phyloP scores from a whole-genome alignment of 352 stramenopile genomes.

The Bremia lactucae region DNA sequence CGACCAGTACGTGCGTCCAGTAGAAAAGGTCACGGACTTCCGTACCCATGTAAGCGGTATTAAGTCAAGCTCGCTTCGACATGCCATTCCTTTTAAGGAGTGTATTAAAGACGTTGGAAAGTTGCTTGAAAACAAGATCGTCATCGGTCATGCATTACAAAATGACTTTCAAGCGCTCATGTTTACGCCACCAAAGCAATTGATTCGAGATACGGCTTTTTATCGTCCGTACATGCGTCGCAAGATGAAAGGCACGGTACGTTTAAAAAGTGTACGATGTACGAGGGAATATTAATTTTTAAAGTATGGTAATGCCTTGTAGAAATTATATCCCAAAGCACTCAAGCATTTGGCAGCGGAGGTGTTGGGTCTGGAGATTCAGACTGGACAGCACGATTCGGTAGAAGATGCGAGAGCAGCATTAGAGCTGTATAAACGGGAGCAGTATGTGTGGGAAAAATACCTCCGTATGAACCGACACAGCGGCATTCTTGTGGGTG shows the following conservation, averaged over 20 bases:
- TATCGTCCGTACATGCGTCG: conserved; percentile 82
- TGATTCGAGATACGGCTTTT: conserved; percentile 75
- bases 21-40: conserved; percentile 83
- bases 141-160: conserved; percentile 72
- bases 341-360: conserved; percentile 68
- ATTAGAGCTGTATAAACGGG: conserved; percentile 71
- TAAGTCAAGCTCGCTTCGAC: conserved; percentile 46
- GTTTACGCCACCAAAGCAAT: conserved; percentile 68
- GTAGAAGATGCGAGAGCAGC: conserved; percentile 74
- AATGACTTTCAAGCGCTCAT: conserved; percentile 85
- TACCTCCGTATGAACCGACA: conserved; percentile 62
- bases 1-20: conserved; percentile 70
- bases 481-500: conserved; percentile 32
- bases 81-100: conserved; percentile 70
- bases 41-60: conserved; percentile 82
- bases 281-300: not conserved
- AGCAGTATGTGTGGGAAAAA: conserved; percentile 81
- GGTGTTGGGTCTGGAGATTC: conserved; percentile 54
- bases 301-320: not conserved
- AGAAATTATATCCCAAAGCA: conserved; percentile 83
- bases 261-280: conserved; percentile 3
- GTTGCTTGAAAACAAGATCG: conserved; percentile 68
- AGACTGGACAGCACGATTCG: conserved; percentile 83
- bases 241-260: conserved; percentile 75
- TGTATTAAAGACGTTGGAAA: conserved; percentile 79